Evolutionary conservation across 805 yeast genomes (phyloP), one percentile per base, ranked within the genome.

Genomic region (Metschnikowia chrysomelidarum): DNA sequence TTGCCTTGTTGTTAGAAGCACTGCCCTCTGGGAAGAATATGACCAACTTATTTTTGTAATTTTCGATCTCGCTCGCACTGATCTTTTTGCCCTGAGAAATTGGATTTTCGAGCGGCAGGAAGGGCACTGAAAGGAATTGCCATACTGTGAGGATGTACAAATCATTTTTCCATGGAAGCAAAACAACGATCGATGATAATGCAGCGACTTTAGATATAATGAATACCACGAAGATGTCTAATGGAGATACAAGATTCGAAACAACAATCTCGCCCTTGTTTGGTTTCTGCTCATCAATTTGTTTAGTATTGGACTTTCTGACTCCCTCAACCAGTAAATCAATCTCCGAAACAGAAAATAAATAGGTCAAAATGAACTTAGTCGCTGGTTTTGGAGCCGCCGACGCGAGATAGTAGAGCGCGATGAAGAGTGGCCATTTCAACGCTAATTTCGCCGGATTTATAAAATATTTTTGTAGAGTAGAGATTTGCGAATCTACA

Each of bases 11-110:
- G 54, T 89, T 91, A 0, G 95, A 78, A 0, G 95, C 71, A 0
- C 95, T 85, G 0, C 95, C 95, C 52, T 88, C 97, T 3, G 81
- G 69, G 39, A 87, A 77, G 15, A 83, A 47, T 34, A 72, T 80
- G 4, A 78, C 67, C 68, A 53, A 61, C 26, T 72, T 69, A n/a
- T 68, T 64, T 3, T 56, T 53, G 14, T 59, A 50, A 19, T 54
- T 45, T 1, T 47, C 27, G 15, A 62, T 36, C 24, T 56, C 59
- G 8, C 30, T 20, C 11, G 24, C 36, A 7, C 40, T 38, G 8
- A 57, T 40, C 24, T 30, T 42, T 4, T 34, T 22, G 14, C 46
- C 50, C 12, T 30, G 36, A 5, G 29, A 19, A 3, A 32, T 25
- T 13, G 27, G 14, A 8, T 8, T 14, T 26, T 31, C 36, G 33